Evolutionary conservation across 2,329 filamentous ascomycete species (phyloP), one percentile per base, ranked within the genome.

Genomic region (Eutypa lata): DNA sequence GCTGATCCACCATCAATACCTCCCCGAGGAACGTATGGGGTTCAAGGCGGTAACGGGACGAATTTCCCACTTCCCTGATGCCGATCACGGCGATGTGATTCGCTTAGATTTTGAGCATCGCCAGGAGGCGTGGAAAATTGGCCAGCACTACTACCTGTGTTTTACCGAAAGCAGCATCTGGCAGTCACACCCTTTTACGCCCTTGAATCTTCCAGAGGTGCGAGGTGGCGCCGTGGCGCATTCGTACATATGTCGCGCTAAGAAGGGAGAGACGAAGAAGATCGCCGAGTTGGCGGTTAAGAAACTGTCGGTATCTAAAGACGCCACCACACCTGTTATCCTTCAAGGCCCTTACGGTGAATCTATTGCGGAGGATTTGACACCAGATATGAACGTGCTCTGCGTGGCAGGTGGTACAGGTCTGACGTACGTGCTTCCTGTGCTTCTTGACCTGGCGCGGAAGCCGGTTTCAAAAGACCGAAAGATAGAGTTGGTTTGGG

Each of bases 181-280:
- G 84, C 86, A 90, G 67, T 84, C 83, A 0, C 87, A 90, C 61
- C 87, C 87, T 0, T 88, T 90, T 63, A 89, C 86, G 0, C 82
- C 84, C 0, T 72, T 84, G 8, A 84, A 78, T 50, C 65, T 80
- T 0, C 84, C 83, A 0, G 60, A 70, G 7, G 65, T 73, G 0
- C 61, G 66, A 19, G 65, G 71, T 50, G 69, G 75, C 0, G 57
- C 64, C 2, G 74, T 80, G 10, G 68, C 71, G 38, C 81, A 84
- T 57, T 76, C 78, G 16, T 85, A 85, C 59, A 74, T 85, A 47
- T 71, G 86, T 54, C 74, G 83, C 4, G 81, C 80, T 4, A 81
- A 82, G 55, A 69, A 69, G 0, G 85, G 85, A 11, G 82, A 87
- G 66, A 88, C 84, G 0, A 76, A 71, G 54, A 78, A 78, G 57